A percentile compares a stretch with the other conserved stretches of the same genome.
Conservation (phyloP, 139 green algal species). For the Limnomonas spitsbergensis region DNA sequence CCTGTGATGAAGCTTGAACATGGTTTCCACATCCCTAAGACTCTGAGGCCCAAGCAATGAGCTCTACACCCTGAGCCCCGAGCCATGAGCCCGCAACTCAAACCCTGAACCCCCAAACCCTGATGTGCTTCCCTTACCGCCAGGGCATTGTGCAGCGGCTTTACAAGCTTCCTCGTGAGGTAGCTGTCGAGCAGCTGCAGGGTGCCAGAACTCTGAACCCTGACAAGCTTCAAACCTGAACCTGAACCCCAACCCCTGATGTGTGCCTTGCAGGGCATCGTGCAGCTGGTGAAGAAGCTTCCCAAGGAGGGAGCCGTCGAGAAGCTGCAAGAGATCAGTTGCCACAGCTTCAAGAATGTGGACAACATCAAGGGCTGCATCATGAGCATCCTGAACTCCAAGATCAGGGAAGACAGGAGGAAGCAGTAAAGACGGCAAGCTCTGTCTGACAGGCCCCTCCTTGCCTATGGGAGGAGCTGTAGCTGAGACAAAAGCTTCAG, state of each 20-base stretch:
- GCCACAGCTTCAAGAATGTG: slow-evolving; percentile 21
- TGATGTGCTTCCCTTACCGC: too few species aligned
- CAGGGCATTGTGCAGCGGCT: slow-evolving; percentile 29
- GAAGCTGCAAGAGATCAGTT: slow-evolving; percentile 38
- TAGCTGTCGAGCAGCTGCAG: slow-evolving; percentile 31
- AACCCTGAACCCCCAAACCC: neutral
- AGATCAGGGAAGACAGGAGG: slow-evolving; percentile 1
- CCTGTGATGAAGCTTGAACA: too few species aligned
- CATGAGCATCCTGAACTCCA: slow-evolving; percentile 15
- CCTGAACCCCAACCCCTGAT: neutral
- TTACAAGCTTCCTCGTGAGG: slow-evolving; percentile 19
- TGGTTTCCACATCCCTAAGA: too few species aligned
- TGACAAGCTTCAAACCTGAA: neutral
- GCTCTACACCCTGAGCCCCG: too few species aligned
- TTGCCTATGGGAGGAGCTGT: too few species aligned
- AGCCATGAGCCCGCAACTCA: neutral
- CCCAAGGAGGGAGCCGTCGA: slow-evolving; percentile 24
- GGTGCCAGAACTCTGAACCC: too few species aligned
- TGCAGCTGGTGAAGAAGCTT: slow-evolving; percentile 30
- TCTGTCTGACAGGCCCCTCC: too few species aligned
- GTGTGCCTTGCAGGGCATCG: slow-evolving; percentile 20
- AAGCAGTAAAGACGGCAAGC: neutral
- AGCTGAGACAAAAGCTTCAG: too few species aligned
- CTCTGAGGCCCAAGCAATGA: too few species aligned
- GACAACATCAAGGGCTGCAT: slow-evolving; percentile 46